Base-by-base conservation (phyloP, 257 asterid species). In the Lycium barbarum region DNA sequence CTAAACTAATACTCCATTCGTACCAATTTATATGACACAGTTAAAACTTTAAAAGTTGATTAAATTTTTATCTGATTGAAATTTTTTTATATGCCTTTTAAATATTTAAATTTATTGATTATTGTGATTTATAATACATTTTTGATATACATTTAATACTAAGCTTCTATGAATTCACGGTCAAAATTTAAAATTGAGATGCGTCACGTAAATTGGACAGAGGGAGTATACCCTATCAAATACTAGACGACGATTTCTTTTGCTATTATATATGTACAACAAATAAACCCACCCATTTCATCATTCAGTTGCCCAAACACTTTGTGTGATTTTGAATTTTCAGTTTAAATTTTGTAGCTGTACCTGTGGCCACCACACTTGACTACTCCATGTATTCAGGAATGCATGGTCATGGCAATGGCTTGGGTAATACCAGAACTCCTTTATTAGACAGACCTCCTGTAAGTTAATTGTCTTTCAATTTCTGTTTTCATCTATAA, bases 401-500 rank as follows among this genome's bases (percentile, higher is more conserved):
- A 80, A 83, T 84, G 92, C 91, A 89, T 81, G 93, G 94, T 74
- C 91, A 89, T 81, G 94, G 93, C 66, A 38, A 89, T 81, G 94
- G 93, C 66, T 45, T 43, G 59, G 90, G 93, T 55, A 85, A 87
- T 85, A 92, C 86, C 13, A 87, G 93, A 57, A 49, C 86, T 79
- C 96, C 95, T 74, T 92, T 91, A 58, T 89, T 93, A 43, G 76
- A 65, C 84, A 53, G 84, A 88, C 92, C 85, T 36, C 95, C 87
- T 18, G 97, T 93, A 86, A 89, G 92, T 18, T 85, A 17, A 9
- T 0, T 4, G 40, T 17, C 0, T 33, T 12, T 14, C 0, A 66
- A 26, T 80, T 81, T 45, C 14, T 67, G 35, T 65, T 11, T 54
- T 53, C 26, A 1, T 55, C 10, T 18, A 55, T 2, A 14, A 53